A percentile compares a stretch with the other conserved stretches of the same genome.
Conservation (phyloP, 805 yeast species). For the Wickerhamiella cacticola region DNA sequence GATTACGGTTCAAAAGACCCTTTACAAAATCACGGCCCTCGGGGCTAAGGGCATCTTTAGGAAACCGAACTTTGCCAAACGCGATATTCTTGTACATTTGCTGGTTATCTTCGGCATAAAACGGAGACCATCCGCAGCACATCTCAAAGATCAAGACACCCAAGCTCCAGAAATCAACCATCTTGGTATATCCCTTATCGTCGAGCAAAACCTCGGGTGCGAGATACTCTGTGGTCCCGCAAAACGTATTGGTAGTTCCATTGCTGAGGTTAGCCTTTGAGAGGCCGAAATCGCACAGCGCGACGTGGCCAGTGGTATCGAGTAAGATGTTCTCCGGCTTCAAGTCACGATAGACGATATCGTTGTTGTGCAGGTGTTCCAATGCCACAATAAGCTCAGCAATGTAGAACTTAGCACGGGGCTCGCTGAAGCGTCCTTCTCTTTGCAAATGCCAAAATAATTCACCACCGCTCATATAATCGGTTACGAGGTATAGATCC, state of each 20-base stretch:
- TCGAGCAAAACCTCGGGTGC: slow-evolving; percentile 95
- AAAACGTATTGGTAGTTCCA: slow-evolving; percentile 83
- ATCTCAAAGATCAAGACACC: slow-evolving; percentile 95
- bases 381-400: slow-evolving; percentile 90
- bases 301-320: slow-evolving; percentile 96
- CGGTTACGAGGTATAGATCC: slow-evolving; percentile 87
- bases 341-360: slow-evolving; percentile 89
- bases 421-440: slow-evolving; percentile 88
- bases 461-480: slow-evolving; percentile 98
- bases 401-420: slow-evolving; percentile 89
- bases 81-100: slow-evolving; percentile 99
- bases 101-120: slow-evolving; percentile 94
- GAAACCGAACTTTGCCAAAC: slow-evolving; percentile 94
- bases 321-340: slow-evolving; percentile 92
- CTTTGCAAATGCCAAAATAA: slow-evolving; percentile 93
- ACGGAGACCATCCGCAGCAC: slow-evolving; percentile 99
- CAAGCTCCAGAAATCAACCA: slow-evolving; percentile 98
- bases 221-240: slow-evolving; percentile 96
- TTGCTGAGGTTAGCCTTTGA: slow-evolving; percentile 83
- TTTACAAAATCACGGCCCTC: slow-evolving; percentile 95
- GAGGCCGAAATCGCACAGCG: slow-evolving; percentile 92
- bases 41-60: slow-evolving; percentile 82
- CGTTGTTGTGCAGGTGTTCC: slow-evolving; percentile 90
- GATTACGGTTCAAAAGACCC: slow-evolving; percentile 88
- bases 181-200: slow-evolving; percentile 92